A percentile compares a stretch with the other conserved stretches of the same genome.
Conservation (phyloP, 139 green algal genomes). For the Picochlorum sp. region DNA sequence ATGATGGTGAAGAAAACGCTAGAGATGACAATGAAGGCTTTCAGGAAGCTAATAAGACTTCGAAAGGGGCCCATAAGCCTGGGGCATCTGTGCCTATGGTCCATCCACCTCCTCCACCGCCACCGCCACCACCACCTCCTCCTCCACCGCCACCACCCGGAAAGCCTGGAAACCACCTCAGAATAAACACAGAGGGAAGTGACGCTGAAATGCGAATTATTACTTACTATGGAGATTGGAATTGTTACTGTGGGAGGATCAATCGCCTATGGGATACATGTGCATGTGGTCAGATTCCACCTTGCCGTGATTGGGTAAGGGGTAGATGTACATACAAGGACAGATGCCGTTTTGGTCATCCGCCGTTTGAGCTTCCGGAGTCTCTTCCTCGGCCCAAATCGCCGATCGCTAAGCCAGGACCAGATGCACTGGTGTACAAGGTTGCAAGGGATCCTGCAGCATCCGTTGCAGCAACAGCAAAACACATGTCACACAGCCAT, state of each 20-base stretch:
- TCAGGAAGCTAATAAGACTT: background rate
- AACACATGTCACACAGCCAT: background rate
- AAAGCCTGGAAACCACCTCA: background rate
- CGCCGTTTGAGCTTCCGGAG: slow-evolving; percentile 29
- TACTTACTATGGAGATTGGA: slow-evolving; percentile 31
- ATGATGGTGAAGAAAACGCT: background rate
- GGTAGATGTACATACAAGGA: slow-evolving; percentile 31
- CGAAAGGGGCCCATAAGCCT: background rate
- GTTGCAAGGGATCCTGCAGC: background rate
- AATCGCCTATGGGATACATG: slow-evolving; percentile 38
- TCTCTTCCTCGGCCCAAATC: slow-evolving; percentile 18
- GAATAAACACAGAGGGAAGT: background rate
- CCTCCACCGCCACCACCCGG: background rate
- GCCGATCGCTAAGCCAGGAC: slow-evolving; percentile 20
- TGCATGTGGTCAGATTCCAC: slow-evolving; percentile 24
- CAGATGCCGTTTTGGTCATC: slow-evolving; percentile 26
- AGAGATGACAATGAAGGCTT: background rate
- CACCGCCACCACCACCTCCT: background rate
- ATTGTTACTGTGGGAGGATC: slow-evolving; percentile 19
- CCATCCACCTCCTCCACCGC: background rate
- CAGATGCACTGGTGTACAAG: slow-evolving; percentile 10
- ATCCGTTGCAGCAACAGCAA: slow-evolving; percentile 6
- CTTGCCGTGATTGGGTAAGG: slow-evolving; percentile 33
- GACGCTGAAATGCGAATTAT: slow-evolving; percentile 26
- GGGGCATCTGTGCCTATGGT: background rate